Evolutionary conservation across 495 filamentous ascomycete genomes (phyloP).

Genomic region (Hypoxylon fragiforme): DNA sequence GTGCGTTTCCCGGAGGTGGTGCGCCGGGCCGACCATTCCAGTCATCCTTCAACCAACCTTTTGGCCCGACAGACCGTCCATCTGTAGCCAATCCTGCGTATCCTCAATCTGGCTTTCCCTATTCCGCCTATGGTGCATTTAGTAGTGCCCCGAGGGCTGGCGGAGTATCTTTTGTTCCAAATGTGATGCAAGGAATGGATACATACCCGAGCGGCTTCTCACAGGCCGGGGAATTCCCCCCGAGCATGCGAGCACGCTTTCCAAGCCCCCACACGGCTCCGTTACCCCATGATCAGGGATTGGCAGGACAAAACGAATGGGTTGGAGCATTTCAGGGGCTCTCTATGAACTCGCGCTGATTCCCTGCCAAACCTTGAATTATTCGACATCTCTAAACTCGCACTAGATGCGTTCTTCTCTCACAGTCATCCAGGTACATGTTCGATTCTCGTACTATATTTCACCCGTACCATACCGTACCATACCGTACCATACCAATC

Average conservation of each 20-base stretch:
- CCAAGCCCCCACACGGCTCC: constrained; percentile 43
- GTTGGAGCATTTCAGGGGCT: constrained; percentile 55
- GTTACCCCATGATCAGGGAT: constrained; percentile 44
- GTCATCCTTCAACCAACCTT: constrained; percentile 42
- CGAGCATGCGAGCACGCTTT: constrained; percentile 46
- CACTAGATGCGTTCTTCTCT: not conserved
- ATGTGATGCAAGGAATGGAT: constrained; percentile 48
- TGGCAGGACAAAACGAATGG: constrained; percentile 50
- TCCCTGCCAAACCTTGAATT: too few species aligned
- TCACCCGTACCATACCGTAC: constrained; percentile 35
- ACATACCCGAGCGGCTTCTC: constrained; percentile 47
- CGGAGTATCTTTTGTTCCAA: constrained; percentile 39
- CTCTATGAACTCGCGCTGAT: constrained; percentile 55
- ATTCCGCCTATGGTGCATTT: constrained; percentile 52
- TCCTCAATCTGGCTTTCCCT: constrained; percentile 41
- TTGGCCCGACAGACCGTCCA: constrained; percentile 40
- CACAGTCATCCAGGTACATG: constrained; percentile 6
- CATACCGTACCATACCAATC: constrained; percentile 31
- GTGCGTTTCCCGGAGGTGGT: constrained; percentile 39
- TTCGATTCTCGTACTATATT: constrained; percentile 44
- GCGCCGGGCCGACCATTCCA: constrained; percentile 45
- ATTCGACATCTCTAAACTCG: too few species aligned
- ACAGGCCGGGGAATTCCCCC: constrained; percentile 45
- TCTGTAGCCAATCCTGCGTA: constrained; percentile 40
- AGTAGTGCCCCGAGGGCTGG: constrained; percentile 43